Conservation (phyloP, 2,329 filamentous ascomycete genomes). For the Paradendryphiella salina region DNA sequence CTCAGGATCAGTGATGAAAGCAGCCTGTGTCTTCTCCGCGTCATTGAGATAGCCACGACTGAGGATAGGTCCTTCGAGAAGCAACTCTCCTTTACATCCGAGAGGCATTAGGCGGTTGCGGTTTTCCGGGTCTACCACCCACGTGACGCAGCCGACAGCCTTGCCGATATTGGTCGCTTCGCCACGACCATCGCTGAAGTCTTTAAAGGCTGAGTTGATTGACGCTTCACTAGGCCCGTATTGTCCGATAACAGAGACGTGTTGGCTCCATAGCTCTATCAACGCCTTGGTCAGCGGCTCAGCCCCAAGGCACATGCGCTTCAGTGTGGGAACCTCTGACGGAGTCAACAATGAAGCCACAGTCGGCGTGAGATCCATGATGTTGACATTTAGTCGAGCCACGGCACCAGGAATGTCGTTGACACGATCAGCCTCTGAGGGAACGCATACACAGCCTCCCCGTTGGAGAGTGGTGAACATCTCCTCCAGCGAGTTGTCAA, state of each 20-base stretch:
- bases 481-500: constrained; percentile 60
- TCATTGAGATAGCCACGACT: constrained; percentile 43
- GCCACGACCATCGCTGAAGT: constrained; percentile 32
- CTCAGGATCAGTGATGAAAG: constrained; percentile 36
- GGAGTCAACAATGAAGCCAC: constrained; percentile 57
- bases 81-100: constrained; percentile 41
- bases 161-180: constrained; percentile 42
- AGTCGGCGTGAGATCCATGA: constrained; percentile 60
- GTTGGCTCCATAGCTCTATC: constrained; percentile 33
- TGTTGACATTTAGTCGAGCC: constrained; percentile 32
- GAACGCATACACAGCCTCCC: constrained; percentile 58
- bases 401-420: constrained; percentile 55
- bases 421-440: constrained; percentile 58
- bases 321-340: constrained; percentile 50
- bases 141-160: constrained; percentile 36
- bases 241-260: constrained; percentile 33
- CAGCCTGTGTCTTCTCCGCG: constrained; percentile 34
- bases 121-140: constrained; percentile 42
- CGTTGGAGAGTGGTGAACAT: constrained; percentile 58
- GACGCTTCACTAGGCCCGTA: constrained; percentile 42
- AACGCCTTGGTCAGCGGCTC: constrained; percentile 47
- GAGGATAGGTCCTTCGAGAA: constrained; percentile 43
- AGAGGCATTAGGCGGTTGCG: constrained; percentile 39
- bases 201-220: constrained; percentile 39
- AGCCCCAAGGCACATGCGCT: constrained; percentile 50